phyloP scores from a whole-genome alignment of 2,329 filamentous ascomycete genomes.

The Magnaporthiopsis rhizophila region DNA sequence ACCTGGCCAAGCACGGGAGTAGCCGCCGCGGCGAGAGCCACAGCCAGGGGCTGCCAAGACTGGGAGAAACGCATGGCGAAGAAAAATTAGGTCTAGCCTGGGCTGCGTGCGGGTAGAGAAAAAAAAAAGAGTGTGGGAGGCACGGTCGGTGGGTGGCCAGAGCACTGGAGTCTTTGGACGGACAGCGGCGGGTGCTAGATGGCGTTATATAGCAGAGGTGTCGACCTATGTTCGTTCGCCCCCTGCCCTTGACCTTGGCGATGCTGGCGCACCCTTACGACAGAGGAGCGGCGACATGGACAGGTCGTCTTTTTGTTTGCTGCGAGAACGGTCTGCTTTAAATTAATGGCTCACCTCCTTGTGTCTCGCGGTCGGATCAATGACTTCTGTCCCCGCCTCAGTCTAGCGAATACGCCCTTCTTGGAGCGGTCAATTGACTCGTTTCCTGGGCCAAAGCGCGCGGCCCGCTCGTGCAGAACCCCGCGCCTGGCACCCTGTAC shows the following conservation, averaged over 20 bases:
- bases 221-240: too few species aligned
- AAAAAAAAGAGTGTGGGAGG: not conserved
- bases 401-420: too few species aligned
- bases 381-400: not conserved
- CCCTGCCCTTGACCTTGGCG: too few species aligned
- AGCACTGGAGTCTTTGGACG: not conserved
- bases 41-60: not conserved
- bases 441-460: too few species aligned
- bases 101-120: not conserved
- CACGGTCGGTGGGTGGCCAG: not conserved
- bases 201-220: too few species aligned
- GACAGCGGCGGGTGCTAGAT: not conserved
- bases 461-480: too few species aligned
- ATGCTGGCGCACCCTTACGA: not conserved
- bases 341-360: not conserved
- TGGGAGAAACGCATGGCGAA: not conserved
- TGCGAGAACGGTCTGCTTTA: not conserved
- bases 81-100: not conserved
- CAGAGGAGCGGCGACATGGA: not conserved
- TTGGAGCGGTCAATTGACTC: not conserved
- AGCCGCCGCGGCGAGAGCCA: not conserved
- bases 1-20: not conserved
- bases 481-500: too few species aligned
- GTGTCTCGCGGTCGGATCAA: not conserved
- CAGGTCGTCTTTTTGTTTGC: not conserved